Evolutionary conservation across 164 flowering plant genomes (phyloP).

Genomic region (Sedum album): DNA sequence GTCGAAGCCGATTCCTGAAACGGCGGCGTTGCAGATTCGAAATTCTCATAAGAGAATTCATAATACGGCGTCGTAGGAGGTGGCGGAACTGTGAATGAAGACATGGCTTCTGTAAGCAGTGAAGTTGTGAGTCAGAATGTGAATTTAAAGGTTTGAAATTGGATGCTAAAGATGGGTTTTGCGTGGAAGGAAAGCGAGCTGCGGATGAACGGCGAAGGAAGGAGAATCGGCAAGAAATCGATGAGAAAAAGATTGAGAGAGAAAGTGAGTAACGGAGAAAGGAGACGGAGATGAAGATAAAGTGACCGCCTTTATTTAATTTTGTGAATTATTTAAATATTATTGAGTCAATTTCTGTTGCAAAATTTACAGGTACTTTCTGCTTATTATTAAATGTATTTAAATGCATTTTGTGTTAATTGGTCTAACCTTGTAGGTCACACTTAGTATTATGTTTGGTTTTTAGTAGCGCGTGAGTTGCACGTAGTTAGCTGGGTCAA

Average conservation of each 20-base stretch:
- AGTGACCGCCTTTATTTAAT: not conserved
- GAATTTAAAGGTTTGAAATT: not conserved
- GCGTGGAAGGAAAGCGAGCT: conserved; percentile 3
- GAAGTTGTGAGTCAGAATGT: not conserved
- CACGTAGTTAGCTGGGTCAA: not conserved
- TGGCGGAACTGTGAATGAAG: not conserved
- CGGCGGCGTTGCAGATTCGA: not conserved
- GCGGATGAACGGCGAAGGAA: conserved; percentile 4
- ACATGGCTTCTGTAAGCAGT: not conserved
- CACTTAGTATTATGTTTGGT: not conserved
- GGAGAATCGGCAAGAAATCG: conserved; percentile 2
- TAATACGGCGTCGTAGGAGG: not conserved
- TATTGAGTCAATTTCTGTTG: not conserved
- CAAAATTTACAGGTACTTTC: conserved; percentile 3
- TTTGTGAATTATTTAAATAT: not conserved
- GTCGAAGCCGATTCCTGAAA: not conserved
- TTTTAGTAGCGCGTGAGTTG: not conserved
- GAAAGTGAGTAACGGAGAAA: not conserved
- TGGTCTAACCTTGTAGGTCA: not conserved
- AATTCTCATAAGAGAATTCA: not conserved
- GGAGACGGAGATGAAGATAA: not conserved
- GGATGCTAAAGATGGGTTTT: not conserved
- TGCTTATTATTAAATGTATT: not conserved
- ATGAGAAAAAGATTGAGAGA: not conserved
- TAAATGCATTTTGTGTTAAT: not conserved